Evolutionary conservation across 2,329 filamentous ascomycete genomes (phyloP), one percentile per base, ranked within the genome.

Genomic region (Microsporum ferrugineum): DNA sequence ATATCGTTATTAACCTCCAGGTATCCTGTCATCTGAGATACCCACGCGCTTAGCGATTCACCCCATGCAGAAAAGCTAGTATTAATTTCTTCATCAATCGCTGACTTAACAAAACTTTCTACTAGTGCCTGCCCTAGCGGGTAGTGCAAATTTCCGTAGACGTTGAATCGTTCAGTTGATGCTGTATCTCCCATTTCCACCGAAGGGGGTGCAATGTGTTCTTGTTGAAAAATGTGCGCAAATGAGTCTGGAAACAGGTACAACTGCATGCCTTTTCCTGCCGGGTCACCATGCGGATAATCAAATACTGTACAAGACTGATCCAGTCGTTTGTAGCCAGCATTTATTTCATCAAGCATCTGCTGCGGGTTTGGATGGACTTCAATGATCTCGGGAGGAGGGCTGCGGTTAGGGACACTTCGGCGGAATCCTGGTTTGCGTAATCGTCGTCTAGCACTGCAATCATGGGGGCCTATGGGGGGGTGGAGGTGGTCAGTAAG

Each of bases 11-110:
- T 47, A 39, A 69, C 65, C 47, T 68, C 67, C 43, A 70, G 62
- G 45, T 71, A 70, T 45, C 63, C 66, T 61, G 58, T 61, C 65
- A 70, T 70, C 64, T 67, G 8, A 53, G 66, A 64, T 62, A 70
- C n/a, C 67, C 65, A 69, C 29, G 63, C 58, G 31, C 57, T 65
- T 57, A 69, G 62, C 63, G 38, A 55, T 61, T 63, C 55, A 7
- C 62, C 63, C 68, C 67, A 71, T 6, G 62, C 49, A 49, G 68
- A 66, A 61, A 59, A 65, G 33, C 57, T 59, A 8, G 39, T 3
- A 1, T 64, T 59, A 38, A 53, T 61, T 49, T 65, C 65, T 63
- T 69, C 68, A 60, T 69, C 66, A 33, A 70, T 63, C 3, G 64
- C 66, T 59, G 64, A 64, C 58, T 65, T 68, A 45, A 69, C 64